Conservation (phyloP, 768 basidiomycete genomes). For the Leccinum boreale region DNA sequence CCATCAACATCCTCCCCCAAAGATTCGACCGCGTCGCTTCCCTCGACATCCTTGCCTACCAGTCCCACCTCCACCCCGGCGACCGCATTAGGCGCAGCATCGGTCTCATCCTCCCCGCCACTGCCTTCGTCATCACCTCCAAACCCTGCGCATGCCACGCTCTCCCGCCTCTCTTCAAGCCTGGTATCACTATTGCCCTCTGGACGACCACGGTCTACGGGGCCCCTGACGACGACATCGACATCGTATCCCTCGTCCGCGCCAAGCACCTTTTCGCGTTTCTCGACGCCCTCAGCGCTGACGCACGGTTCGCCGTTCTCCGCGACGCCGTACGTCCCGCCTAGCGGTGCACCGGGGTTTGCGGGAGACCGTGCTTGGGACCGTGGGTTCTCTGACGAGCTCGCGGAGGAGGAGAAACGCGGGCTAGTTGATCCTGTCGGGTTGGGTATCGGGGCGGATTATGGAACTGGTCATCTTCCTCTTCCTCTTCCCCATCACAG, state of each 20-base stretch:
- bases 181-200: conserved; percentile 48
- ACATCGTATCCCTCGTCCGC: conserved; percentile 7
- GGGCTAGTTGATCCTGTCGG: conserved; percentile 38
- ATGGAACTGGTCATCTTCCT: not conserved
- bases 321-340: conserved; percentile 41
- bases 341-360: conserved; percentile 77
- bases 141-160: conserved; percentile 33
- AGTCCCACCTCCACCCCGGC: not conserved
- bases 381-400: conserved; percentile 53
- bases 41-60: not conserved
- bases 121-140: not conserved
- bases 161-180: conserved; percentile 46
- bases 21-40: conserved; percentile 14
- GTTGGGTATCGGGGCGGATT: conserved; percentile 35
- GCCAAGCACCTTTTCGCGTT: conserved; percentile 11
- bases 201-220: conserved; percentile 12
- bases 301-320: conserved; percentile 54
- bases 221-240: conserved; percentile 2
- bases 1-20: conserved; percentile 21
- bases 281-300: conserved; percentile 19
- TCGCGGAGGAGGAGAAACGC: conserved; percentile 39
- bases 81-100: not conserved
- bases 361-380: conserved; percentile 67
- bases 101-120: not conserved
- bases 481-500: not conserved